phyloP scores from a whole-genome alignment of 768 basidiomycete genomes.

The Boletus reticuloceps region DNA sequence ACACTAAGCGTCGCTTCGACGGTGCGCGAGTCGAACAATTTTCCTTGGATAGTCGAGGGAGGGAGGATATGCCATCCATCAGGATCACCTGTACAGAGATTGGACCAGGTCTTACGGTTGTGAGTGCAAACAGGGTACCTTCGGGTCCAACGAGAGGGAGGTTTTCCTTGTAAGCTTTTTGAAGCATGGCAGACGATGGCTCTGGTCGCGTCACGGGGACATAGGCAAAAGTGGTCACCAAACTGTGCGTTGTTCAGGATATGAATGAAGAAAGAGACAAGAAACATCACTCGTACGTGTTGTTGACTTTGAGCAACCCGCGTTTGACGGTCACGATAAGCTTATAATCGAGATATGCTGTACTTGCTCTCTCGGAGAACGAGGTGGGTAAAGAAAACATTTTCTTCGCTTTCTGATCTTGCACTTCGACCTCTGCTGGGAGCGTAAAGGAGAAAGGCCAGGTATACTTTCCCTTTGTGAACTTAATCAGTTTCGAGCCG shows the following conservation, averaged over 20 bases:
- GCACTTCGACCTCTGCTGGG: constrained; percentile 41
- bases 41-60: constrained; percentile 33
- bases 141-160: constrained; percentile 36
- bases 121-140: not conserved
- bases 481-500: constrained; percentile 29
- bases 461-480: constrained; percentile 42
- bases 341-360: constrained; percentile 56
- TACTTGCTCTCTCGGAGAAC: constrained; percentile 54
- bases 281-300: constrained; percentile 36
- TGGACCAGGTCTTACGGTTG: not conserved
- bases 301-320: constrained; percentile 46
- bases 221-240: constrained; percentile 34
- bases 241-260: constrained; percentile 17
- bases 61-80: constrained; percentile 39
- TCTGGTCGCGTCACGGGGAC: constrained; percentile 33
- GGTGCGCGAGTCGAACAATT: constrained; percentile 31
- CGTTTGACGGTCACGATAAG: constrained; percentile 49
- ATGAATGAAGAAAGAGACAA: not conserved
- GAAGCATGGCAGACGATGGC: constrained; percentile 35
- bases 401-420: constrained; percentile 36
- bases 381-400: constrained; percentile 47
- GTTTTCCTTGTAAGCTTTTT: constrained; percentile 36
- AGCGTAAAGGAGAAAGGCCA: constrained; percentile 51
- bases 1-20: constrained; percentile 34
- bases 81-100: constrained; percentile 29